These are phyloP conservation scores for Hypoxylon fuscum DNA, from an alignment of 495 filamentous ascomycete species.

Conservation along the genomic window DNA sequence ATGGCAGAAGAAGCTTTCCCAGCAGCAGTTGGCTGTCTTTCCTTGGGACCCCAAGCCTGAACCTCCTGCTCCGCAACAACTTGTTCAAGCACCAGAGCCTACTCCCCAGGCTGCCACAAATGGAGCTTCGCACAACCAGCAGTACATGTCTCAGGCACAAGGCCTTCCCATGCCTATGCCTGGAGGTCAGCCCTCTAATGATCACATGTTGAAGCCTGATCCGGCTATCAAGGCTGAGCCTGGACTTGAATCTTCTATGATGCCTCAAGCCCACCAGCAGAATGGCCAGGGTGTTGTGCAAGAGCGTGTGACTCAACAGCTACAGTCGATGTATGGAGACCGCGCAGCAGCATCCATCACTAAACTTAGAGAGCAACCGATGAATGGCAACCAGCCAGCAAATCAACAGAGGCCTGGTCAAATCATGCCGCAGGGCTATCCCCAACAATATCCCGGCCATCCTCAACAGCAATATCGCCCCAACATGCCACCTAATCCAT, in stretches of 20 bases:
- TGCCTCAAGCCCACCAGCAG: constrained; percentile 48
- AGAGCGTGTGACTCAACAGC: constrained; percentile 50
- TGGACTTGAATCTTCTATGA: constrained; percentile 41
- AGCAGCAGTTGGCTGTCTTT: constrained; percentile 82
- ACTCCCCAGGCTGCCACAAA: constrained; percentile 40
- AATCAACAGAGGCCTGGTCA: constrained; percentile 39
- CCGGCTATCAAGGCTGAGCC: constrained; percentile 51
- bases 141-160: constrained; percentile 48
- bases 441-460: constrained; percentile 50
- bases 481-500: constrained; percentile 40
- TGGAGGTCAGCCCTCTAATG: constrained; percentile 47
- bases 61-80: constrained; percentile 47
- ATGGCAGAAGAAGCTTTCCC: constrained; percentile 91
- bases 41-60: constrained; percentile 90
- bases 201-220: constrained; percentile 76
- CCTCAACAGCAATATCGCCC: constrained; percentile 60
- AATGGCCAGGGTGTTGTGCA: constrained; percentile 71
- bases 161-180: constrained; percentile 51
- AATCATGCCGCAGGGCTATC: constrained; percentile 42
- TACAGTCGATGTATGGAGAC: constrained; percentile 75
- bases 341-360: constrained; percentile 75
- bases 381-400: constrained; percentile 30
- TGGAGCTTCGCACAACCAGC: constrained; percentile 47
- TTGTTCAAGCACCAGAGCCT: constrained; percentile 43
- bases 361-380: constrained; percentile 64